Base-by-base conservation (phyloP, 2,329 filamentous ascomycete species). In the Hypoxylon sp. region DNA sequence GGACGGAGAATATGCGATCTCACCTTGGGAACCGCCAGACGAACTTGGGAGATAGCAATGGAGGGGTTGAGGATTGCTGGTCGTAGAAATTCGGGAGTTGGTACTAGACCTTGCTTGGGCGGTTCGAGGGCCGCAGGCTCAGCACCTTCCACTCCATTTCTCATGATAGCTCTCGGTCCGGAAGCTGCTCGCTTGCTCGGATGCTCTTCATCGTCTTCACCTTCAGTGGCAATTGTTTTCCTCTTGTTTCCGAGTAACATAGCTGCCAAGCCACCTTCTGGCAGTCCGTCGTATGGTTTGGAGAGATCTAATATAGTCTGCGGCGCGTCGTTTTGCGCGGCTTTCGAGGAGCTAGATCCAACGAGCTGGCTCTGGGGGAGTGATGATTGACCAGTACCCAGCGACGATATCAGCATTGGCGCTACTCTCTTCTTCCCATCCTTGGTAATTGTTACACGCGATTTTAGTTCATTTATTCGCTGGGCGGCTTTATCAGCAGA, bases 351-450 rank as follows among this genome's bases (percentile, higher is more conserved):
- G 8, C 89, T 90, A 11, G 93, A 89, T 37, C 94, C 93, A 70
- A 98, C 91, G 5, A 98, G 85, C 75, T 97, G 93, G 22, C 94
- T 92, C 76, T 97, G 93, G 0, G 95, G 95, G 11, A 98, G 83
- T 14, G 95, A 97, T 0, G 95, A 97, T 76, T 95, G 91, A 10
- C 93, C 93, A 0, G 91, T 92, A 2, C 93, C 94, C 7, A 95
- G 95, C 0, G 94, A 94, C 0, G 95, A 97, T 6, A 99, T 93
- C 11, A 99, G 85, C 71, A 99, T 85, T 1, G 96, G 96, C 3
- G 94, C 93, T 61, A 99, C 95, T 61, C 96, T 89, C 82, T 99
- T 99, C 82, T 96, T 98, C 31, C 96, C 96, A 72, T 99, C 95
- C 79, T 98, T 98, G 0, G 94, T 97, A 67, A 98, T 91, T 0